A percentile compares a stretch with the other conserved stretches of the same genome.
These are phyloP conservation scores for Petunia hybrid DNA, from an alignment of 305 asterid species.

Conservation along the genomic window DNA sequence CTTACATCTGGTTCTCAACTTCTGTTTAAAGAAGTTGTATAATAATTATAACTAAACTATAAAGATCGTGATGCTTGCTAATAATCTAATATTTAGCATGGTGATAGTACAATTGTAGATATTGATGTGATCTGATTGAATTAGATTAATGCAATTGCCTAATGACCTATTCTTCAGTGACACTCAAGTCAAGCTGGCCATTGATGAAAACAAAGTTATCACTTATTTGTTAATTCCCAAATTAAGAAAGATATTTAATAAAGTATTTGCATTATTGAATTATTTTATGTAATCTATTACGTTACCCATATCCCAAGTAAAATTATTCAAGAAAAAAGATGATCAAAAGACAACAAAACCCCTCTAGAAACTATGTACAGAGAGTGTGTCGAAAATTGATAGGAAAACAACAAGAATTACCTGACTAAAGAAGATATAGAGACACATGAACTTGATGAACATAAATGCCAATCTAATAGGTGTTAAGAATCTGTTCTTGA, in stretches of 20 bases:
- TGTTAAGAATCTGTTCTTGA: conserved; percentile 56
- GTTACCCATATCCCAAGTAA: background rate
- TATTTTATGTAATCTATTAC: background rate
- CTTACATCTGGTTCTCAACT: too few relatives aligned
- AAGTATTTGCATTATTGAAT: background rate
- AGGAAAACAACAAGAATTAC: conserved; percentile 37
- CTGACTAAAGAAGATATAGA: conserved; percentile 70
- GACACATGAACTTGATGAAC: conserved; percentile 66
- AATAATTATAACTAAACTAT: background rate
- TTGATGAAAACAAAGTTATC: background rate
- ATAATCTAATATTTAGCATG: background rate
- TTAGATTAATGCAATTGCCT: background rate
- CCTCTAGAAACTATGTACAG: background rate
- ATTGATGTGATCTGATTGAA: background rate
- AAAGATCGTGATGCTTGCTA: background rate
- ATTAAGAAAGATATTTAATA: background rate
- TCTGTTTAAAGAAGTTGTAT: background rate
- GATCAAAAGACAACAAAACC: background rate
- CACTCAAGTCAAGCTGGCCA: background rate
- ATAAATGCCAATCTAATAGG: conserved; percentile 78
- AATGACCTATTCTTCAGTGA: background rate
- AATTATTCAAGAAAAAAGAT: background rate
- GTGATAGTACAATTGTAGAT: background rate
- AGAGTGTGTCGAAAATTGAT: background rate
- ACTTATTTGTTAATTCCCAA: background rate